Conservation (phyloP, 176 grass and related monocot species). For the Tillandsia fasciculata region DNA sequence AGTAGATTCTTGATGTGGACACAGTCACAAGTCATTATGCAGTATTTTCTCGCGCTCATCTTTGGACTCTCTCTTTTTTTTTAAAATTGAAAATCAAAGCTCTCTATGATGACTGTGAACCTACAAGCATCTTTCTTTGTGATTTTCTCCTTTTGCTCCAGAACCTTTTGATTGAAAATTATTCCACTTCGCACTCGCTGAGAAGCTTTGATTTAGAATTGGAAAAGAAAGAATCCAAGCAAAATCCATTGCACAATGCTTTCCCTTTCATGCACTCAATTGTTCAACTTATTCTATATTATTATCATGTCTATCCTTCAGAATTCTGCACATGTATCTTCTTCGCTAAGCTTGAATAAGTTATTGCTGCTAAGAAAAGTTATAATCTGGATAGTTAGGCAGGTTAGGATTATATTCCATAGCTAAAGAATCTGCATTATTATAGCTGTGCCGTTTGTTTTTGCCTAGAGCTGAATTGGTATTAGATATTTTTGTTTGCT, state of each 20-base stretch:
- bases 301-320: neutral
- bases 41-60: neutral
- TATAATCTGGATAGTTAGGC: constrained; percentile 16
- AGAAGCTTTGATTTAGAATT: neutral
- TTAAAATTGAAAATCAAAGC: neutral
- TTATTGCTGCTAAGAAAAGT: constrained; percentile 7
- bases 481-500: too few species aligned
- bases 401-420: constrained; percentile 47
- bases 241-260: neutral
- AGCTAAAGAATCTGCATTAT: constrained; percentile 17
- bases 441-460: neutral
- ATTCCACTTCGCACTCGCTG: neutral
- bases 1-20: constrained; percentile 12
- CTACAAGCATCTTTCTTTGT: neutral
- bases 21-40: neutral
- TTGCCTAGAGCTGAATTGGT: neutral
- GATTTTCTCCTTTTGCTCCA: neutral
- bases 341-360: constrained; percentile 22
- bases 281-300: neutral
- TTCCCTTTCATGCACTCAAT: neutral
- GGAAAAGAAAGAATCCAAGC: neutral
- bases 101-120: neutral
- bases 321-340: constrained; percentile 20
- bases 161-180: neutral
- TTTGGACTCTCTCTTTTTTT: neutral